phyloP scores from a whole-genome alignment of 306 rosid genomes.

The Macrotyloma uniflorum region DNA sequence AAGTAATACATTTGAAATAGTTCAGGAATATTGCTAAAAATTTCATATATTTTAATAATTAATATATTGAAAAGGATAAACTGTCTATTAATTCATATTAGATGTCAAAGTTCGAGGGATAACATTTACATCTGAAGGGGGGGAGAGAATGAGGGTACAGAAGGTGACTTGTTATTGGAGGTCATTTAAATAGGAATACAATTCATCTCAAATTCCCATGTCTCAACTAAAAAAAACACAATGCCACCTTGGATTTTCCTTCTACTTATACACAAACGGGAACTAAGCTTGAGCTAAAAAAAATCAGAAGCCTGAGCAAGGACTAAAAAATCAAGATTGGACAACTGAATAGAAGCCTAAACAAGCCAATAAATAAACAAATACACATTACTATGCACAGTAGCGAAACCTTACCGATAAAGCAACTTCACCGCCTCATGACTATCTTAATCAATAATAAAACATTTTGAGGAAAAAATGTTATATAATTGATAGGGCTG shows the following conservation, averaged over 20 bases:
- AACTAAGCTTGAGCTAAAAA: neutral
- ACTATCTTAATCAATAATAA: neutral
- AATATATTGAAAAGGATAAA: neutral
- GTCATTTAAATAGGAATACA: neutral
- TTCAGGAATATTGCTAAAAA: conserved; percentile 4
- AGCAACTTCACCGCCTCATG: neutral
- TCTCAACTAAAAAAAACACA: conserved; percentile 1
- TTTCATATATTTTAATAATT: neutral
- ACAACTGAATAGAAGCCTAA: neutral
- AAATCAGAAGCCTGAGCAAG: conserved; percentile 9
- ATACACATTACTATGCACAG: neutral
- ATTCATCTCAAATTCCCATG: neutral
- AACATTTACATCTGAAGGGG: neutral
- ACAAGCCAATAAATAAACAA: neutral
- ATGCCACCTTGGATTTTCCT: neutral
- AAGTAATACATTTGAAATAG: neutral
- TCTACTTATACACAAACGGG: neutral
- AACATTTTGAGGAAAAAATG: neutral
- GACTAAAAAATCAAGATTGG: neutral
- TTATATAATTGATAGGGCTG: neutral
- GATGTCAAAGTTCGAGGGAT: neutral
- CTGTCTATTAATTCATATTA: neutral
- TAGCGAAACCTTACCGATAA: neutral
- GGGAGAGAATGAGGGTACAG: neutral
- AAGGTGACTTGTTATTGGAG: neutral